phyloP scores from a whole-genome alignment of 148 eudicot species.

The Vaccinium myrtillus region DNA sequence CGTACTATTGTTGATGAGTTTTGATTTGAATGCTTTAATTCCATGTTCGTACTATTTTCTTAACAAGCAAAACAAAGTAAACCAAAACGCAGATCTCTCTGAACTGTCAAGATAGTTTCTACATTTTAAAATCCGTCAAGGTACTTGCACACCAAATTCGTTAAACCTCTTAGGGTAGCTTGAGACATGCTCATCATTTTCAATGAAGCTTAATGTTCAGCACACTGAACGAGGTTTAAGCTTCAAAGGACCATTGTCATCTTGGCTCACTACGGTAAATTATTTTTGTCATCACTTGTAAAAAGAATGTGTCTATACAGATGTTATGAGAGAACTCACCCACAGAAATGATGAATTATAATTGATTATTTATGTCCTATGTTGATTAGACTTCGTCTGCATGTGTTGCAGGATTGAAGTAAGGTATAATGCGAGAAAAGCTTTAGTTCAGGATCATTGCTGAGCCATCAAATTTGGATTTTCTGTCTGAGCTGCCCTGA shows the following conservation, averaged over 20 bases:
- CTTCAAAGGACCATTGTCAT: background rate
- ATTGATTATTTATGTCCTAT: too few species aligned
- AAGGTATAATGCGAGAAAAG: background rate
- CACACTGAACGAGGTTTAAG: background rate
- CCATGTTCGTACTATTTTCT: background rate
- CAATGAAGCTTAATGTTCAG: background rate
- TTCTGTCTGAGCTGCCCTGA: slow-evolving; percentile 2
- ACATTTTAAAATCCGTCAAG: background rate
- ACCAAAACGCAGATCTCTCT: background rate
- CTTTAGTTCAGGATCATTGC: background rate
- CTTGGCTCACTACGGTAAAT: background rate
- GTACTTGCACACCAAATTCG: background rate
- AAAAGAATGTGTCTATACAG: background rate
- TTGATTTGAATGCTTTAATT: background rate
- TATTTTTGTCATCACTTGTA: background rate
- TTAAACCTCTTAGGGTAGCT: background rate
- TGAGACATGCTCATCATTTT: background rate
- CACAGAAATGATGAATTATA: background rate
- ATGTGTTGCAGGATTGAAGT: slow-evolving; percentile 8
- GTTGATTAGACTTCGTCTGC: background rate
- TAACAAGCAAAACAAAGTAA: background rate
- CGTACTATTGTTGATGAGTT: background rate
- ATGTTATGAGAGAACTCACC: background rate
- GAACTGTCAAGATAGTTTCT: background rate
- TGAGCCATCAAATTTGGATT: slow-evolving; percentile 1